Conservation (phyloP, 192 early-diverging fungal species). For the Coemansia sp. region DNA sequence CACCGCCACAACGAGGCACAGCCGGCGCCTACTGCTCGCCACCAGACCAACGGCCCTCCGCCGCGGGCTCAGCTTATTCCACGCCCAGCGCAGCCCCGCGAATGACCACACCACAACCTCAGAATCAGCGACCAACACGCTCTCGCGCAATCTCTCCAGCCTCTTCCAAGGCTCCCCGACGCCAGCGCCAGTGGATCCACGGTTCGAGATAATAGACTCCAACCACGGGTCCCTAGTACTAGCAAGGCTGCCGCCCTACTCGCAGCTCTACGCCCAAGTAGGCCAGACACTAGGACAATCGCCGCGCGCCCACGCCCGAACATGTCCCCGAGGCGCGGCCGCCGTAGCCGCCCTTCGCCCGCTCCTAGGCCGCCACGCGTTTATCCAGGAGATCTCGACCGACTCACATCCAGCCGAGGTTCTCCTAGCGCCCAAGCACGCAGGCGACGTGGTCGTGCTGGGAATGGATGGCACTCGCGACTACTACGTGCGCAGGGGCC, state of each 20-base stretch:
- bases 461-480: conserved; percentile 56
- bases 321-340: conserved; percentile 13
- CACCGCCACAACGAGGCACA: not conserved
- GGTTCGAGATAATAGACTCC: conserved; percentile 28
- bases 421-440: conserved; percentile 59
- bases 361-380: conserved; percentile 32
- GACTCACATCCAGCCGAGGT: conserved; percentile 58
- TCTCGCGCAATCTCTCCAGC: conserved; percentile 14
- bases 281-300: conserved; percentile 37
- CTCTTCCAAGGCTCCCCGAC: conserved; percentile 12
- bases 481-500: conserved; percentile 62
- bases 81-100: conserved; percentile 1
- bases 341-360: conserved; percentile 28
- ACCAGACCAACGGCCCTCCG: not conserved
- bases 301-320: conserved; percentile 11
- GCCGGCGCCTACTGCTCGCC: not conserved
- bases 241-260: conserved; percentile 42
- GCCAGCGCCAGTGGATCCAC: conserved; percentile 37
- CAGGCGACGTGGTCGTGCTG: conserved; percentile 66
- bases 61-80: conserved; percentile 6
- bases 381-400: conserved; percentile 55
- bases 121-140: not conserved
- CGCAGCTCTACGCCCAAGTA: conserved; percentile 29
- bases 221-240: conserved; percentile 20
- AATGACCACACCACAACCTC: not conserved